Base-by-base conservation (phyloP, 148 eudicot genomes). In the Dianthus caryophyllus region DNA sequence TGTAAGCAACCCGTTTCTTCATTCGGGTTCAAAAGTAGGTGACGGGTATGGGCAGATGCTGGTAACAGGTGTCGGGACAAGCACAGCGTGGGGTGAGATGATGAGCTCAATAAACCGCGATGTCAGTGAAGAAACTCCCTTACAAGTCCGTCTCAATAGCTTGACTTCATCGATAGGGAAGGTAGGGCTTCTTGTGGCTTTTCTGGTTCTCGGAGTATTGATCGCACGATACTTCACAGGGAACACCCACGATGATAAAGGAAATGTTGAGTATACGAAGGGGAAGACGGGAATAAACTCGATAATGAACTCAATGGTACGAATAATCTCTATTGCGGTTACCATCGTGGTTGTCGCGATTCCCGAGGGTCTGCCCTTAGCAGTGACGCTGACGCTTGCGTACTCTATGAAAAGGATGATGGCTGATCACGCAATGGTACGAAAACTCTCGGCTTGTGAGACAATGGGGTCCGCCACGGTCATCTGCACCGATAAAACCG, bases 381-480 rank as follows among this genome's bases (percentile, higher is more conserved):
- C 97, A 12, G 95, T 91, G 36, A 91, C 97, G 0, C 91, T 91
- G 63, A 88, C 97, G 0, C 89, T 91, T 17, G 95, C 97, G 26
- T 91, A 86, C 68, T 90, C 97, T 14, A 88, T 88, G 97, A 90
- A 88, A 68, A 71, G 91, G 41, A 90, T 90, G 97, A 88, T 91
- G 97, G 78, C 69, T 17, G 97, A 91, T 78, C 87, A 88, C 30
- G 97, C 97, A 1, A 91, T 91, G 97, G 97, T 91, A 54, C 77
- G 97, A 70, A 90, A 85, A 66, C 86, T 90, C 22, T 80, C 97
- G 0, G 97, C 94, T 65, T 90, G 97, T 51, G 97, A 90, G 72
- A 90, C 97, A 4, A 90, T 90, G 97, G 97, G 97, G 16, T 84
- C 97, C 16, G 95, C 97, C 65, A 90, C 90, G 0, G 87, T 90